Conservation (phyloP, 1,284 basidiomycete species). For the Rhodotorula sp. region DNA sequence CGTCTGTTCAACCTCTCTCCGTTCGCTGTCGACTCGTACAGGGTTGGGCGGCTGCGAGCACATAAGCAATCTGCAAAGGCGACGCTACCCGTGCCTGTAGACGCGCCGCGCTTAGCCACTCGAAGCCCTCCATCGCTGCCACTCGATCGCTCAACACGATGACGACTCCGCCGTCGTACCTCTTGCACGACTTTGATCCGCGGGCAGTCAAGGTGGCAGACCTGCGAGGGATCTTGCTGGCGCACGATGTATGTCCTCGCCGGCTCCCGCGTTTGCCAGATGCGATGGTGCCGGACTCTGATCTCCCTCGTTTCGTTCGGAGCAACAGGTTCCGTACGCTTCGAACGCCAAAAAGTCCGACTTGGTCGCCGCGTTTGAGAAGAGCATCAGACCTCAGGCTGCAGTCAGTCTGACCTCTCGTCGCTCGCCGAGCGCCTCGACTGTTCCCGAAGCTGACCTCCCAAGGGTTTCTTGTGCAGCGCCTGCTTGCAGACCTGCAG, state of each 20-base stretch:
- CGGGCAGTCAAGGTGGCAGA: conserved; percentile 73
- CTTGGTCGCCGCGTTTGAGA: conserved; percentile 75
- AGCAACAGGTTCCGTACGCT: conserved; percentile 56
- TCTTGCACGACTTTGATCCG: conserved; percentile 81
- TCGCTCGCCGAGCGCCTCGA: not conserved
- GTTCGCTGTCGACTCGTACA: too few species aligned
- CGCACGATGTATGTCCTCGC: conserved; percentile 65
- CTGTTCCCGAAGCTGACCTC: not conserved
- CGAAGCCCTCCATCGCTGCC: not conserved
- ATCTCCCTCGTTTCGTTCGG: not conserved
- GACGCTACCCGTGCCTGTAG: too few species aligned
- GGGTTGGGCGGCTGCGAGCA: too few species aligned
- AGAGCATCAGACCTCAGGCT: conserved; percentile 66
- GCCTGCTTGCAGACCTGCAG: conserved; percentile 13
- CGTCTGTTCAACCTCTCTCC: too few species aligned
- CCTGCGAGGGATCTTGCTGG: conserved; percentile 73
- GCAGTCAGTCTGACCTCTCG: conserved; percentile 48
- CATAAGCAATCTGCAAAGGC: too few species aligned
- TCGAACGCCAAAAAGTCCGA: conserved; percentile 81
- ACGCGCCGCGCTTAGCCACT: too few species aligned
- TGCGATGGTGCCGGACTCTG: not conserved
- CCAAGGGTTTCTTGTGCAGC: conserved; percentile 3
- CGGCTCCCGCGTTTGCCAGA: too few species aligned
- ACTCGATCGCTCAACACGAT: conserved; percentile 7
- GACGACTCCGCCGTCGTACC: conserved; percentile 51